Evolutionary conservation across 176 grass and related monocot genomes (phyloP).

Genomic region (Ananas comosus): DNA sequence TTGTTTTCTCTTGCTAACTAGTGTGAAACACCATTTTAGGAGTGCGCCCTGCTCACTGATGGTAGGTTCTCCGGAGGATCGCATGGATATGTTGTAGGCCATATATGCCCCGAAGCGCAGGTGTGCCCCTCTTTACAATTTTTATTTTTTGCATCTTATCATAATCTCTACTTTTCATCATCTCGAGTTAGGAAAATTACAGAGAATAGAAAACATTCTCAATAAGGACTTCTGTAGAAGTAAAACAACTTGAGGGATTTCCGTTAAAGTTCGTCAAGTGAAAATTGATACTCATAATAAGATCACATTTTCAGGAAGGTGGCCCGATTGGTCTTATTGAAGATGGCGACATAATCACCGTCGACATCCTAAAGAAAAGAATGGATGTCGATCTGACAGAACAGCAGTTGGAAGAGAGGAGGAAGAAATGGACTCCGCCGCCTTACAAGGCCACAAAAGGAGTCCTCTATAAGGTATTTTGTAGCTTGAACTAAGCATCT

Average conservation of each 20-base stretch:
- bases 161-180: neutral
- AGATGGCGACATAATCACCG: slow-evolving; percentile 75
- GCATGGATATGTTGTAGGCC: slow-evolving; percentile 96
- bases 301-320: slow-evolving; percentile 60
- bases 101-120: slow-evolving; percentile 98
- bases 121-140: slow-evolving; percentile 19
- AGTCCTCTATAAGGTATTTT: slow-evolving; percentile 74
- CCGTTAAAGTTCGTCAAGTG: neutral
- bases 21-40: slow-evolving; percentile 29
- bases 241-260: too few species aligned
- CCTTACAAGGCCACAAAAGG: slow-evolving; percentile 46
- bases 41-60: slow-evolving; percentile 89
- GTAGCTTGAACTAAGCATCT: neutral
- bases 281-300: slow-evolving; percentile 23
- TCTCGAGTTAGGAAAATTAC: neutral
- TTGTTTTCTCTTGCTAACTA: slow-evolving; percentile 11
- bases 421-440: slow-evolving; percentile 50
- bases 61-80: slow-evolving; percentile 98
- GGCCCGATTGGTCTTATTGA: slow-evolving; percentile 83
- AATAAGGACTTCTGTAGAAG: too few species aligned
- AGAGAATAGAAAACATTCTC: too few species aligned
- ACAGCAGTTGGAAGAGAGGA: slow-evolving; percentile 52
- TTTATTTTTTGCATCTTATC: neutral
- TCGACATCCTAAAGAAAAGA: slow-evolving; percentile 61
- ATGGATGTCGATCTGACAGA: slow-evolving; percentile 65